These are phyloP conservation scores for Colletotrichum abscissum DNA, from an alignment of 2,329 filamentous ascomycete species.

Conservation along the genomic window DNA sequence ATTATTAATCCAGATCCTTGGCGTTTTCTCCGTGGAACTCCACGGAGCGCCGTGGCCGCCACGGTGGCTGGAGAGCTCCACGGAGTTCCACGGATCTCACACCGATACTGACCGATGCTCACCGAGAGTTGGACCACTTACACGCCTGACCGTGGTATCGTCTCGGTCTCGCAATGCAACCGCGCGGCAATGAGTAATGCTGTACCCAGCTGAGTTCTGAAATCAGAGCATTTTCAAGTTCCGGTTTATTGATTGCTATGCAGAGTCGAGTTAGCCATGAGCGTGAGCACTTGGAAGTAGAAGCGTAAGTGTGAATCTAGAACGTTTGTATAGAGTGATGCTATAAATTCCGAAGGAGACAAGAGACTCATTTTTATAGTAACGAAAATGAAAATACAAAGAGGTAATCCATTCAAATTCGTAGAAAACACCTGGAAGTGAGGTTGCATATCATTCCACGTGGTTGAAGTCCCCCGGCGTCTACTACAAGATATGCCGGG, in stretches of 20 bases:
- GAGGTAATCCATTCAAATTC: too few species aligned
- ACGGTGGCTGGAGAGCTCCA: constrained; percentile 10
- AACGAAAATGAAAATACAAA: too few species aligned
- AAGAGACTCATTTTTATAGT: background rate
- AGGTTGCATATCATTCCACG: background rate
- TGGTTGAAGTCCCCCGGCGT: background rate
- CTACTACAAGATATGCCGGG: background rate
- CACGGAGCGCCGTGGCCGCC: background rate
- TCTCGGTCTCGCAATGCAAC: background rate
- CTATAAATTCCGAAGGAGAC: background rate
- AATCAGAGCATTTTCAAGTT: background rate
- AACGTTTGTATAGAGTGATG: background rate
- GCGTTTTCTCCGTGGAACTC: constrained; percentile 23
- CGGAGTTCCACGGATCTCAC: background rate
- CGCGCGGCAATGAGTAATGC: background rate
- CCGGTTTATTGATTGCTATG: background rate
- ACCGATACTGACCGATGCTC: background rate
- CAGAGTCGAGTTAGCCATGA: background rate
- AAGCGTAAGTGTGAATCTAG: background rate
- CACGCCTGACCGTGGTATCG: background rate
- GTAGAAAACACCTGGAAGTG: background rate
- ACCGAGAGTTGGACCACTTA: background rate
- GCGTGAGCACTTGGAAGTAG: background rate
- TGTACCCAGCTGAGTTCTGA: background rate
- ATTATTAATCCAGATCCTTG: constrained; percentile 23